phyloP scores from a whole-genome alignment of 768 basidiomycete genomes.

The Trametopsis cervina region DNA sequence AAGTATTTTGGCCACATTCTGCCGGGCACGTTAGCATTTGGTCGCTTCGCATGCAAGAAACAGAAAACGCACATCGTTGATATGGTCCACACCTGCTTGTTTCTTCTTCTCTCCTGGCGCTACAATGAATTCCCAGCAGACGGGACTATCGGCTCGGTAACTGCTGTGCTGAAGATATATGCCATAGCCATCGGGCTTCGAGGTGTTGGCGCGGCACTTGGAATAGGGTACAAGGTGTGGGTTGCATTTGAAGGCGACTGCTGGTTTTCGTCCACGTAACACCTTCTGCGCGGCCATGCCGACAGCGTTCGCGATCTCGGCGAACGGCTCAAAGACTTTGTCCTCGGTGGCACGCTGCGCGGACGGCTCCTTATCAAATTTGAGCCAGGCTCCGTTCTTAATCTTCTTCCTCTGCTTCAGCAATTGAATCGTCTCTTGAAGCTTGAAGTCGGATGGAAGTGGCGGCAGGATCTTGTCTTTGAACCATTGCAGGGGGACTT shows the following conservation, averaged over 20 bases:
- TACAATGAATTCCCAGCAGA: neutral
- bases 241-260: neutral
- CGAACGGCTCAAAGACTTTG: neutral
- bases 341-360: neutral
- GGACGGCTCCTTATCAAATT: neutral
- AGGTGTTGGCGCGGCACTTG: neutral
- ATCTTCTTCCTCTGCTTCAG: neutral
- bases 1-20: constrained; percentile 19
- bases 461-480: neutral
- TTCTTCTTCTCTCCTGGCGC: neutral
- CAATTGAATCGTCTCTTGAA: neutral
- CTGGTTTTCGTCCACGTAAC: neutral
- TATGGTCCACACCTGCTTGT: neutral
- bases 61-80: neutral
- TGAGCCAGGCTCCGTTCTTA: neutral
- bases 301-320: neutral
- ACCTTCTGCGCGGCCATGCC: neutral
- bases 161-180: neutral
- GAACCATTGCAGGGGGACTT: neutral
- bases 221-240: neutral
- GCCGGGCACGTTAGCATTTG: too few species aligned
- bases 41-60: too few species aligned
- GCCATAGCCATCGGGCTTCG: constrained; percentile 3
- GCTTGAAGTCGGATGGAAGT: neutral
- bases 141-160: neutral